Evolutionary conservation across 2,329 filamentous ascomycete genomes (phyloP), one percentile per base, ranked within the genome.

Genomic region (Rhynchosporium secalis): DNA sequence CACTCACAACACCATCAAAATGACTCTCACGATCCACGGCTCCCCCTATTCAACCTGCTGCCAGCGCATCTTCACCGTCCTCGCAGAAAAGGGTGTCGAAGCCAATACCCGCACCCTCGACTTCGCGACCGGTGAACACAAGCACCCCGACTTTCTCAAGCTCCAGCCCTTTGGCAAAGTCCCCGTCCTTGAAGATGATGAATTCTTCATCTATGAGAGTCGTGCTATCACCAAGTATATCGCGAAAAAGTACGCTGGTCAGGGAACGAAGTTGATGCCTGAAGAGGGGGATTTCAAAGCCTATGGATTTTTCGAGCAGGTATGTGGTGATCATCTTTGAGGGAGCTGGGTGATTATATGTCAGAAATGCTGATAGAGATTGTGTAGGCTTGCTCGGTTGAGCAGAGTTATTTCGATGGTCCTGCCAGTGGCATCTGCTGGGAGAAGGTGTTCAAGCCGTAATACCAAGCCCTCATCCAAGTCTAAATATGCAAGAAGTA

Each of bases 161-260:
- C 65, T 71, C 20, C 72, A 76, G 15, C 75, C 75, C 0, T 76
- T 76, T 45, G 75, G 75, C 1, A 75, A 74, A 63, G 65, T 76
- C 0, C 75, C 75, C 10, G 69, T 72, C n/a, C 62, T 76, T 3
- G 70, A 75, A 3, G 75, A 76, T 54, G 72, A 72, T 47, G 74
- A 72, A 1, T 72, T 70, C 38, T 46, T 71, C n/a, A 40, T 76
- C 1, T 71, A 64, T 58, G 73, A 75, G 65, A 74, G 71, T 61
- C 67, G 74, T 61, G 74, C 74, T 6, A 76, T 76, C 55, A 66
- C 63, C 46, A 69, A 67, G 31, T 72, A 72, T 43, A 61, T 72
- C 38, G 69, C 65, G 20, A 63, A 55, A 63, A 76, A 72, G 63
- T 76, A 75, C 52, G 66, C 71, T 45, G 67, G 66, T 61, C 60